Conservation (phyloP, 768 basidiomycete species). For the Mycena leptocephala region DNA sequence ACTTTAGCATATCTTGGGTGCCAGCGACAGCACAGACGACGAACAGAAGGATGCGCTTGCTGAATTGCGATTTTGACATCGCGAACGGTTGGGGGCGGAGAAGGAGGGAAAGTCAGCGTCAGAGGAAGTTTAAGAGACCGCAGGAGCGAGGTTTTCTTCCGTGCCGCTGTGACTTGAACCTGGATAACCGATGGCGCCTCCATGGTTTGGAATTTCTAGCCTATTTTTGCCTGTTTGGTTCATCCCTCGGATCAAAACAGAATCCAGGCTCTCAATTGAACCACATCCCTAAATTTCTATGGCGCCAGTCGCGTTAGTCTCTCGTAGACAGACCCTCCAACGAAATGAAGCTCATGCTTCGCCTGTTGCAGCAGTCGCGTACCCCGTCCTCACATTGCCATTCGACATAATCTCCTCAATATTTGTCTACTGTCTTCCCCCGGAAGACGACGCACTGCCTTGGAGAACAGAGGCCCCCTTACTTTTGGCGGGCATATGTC, state of each 20-base stretch:
- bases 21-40: conserved; percentile 9
- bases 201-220: background rate
- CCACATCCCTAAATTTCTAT: background rate
- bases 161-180: conserved; percentile 25
- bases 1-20: background rate
- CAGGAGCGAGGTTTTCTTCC: conserved; percentile 30
- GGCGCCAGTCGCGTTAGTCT: too few species aligned
- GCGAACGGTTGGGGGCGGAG: conserved; percentile 35
- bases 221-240: background rate
- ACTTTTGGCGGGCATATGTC: conserved; percentile 18
- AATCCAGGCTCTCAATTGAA: background rate
- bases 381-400: conserved; percentile 3
- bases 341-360: too few species aligned
- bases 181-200: conserved; percentile 14
- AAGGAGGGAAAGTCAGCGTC: conserved; percentile 32
- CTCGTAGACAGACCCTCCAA: too few species aligned
- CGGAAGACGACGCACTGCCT: conserved; percentile 7
- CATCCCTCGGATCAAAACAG: background rate
- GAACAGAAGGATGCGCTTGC: conserved; percentile 29
- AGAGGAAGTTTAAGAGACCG: conserved; percentile 32
- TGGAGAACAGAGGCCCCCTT: conserved; percentile 23
- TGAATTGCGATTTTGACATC: conserved; percentile 37
- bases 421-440: conserved; percentile 27
- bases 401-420: conserved; percentile 23
- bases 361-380: background rate